Evolutionary conservation across 2,329 filamentous ascomycete genomes (phyloP), one percentile per base, ranked within the genome.

Genomic region (Alternaria consortialis): DNA sequence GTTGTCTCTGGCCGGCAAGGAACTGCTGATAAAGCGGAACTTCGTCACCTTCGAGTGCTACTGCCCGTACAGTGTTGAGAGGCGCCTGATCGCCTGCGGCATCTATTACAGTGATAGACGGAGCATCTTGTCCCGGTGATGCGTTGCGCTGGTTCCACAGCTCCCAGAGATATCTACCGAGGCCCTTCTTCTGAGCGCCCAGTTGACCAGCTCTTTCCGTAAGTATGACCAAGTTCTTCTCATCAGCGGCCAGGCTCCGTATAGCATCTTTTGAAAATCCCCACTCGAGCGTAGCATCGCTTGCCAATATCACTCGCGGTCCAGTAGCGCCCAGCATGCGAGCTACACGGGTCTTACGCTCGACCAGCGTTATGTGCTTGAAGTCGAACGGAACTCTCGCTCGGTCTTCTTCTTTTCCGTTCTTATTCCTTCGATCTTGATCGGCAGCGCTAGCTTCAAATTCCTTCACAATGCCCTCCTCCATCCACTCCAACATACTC

Each of bases 401-500:
- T 69, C 84, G 88, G 13, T 82, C 80, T 27, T 82, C 82, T 17
- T 83, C 76, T 12, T 66, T 77, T 58, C 48, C 75, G 77, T 80
- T 65, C 70, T 73, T 70, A 13, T 72, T 77, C 31, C 67, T 68
- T 53, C 70, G 71, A 9, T 74, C 74, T 40, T 76, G 76, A 7
- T 74, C 74, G 54, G 71, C 65, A 12, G 67, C 70, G 31, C 70
- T 70, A 15, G 90, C 88, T 76, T 97, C 94, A 63, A 97, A 96
- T 71, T 98, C 94, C 56, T 93, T 89, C 42, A 97, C 91, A 60
- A 99, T 96, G 59, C 89, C 90, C 73, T 97, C 94, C 74, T 98
- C 94, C 94, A 99, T 98, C 95, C 95, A 99, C 75, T 99, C 95
- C 32, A 99, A 84, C 92, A 99, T 97, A 77, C 94, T 97, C 67